Evolutionary conservation across 805 yeast species (phyloP).

Genomic region (Yamadazyma laniorum): DNA sequence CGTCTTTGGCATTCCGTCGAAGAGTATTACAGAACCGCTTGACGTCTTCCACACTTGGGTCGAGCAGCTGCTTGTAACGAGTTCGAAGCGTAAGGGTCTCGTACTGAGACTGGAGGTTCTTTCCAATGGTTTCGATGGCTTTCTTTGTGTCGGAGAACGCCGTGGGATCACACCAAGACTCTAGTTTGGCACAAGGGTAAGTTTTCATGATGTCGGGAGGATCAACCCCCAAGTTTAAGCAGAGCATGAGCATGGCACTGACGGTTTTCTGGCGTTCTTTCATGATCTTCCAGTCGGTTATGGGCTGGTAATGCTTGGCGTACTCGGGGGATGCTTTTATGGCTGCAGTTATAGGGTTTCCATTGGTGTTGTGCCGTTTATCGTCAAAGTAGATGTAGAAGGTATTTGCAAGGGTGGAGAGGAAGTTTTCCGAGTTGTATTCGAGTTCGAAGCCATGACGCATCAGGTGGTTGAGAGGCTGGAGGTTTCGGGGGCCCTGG

Average conservation of each 20-base stretch:
- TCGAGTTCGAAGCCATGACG: conserved; percentile 68
- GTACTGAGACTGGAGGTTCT: conserved; percentile 81
- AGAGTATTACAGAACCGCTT: conserved; percentile 87
- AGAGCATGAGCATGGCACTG: conserved; percentile 86
- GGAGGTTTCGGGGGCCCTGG: conserved; percentile 37
- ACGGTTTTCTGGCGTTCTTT: conserved; percentile 90
- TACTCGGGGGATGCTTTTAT: conserved; percentile 43
- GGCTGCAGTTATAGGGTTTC: conserved; percentile 66
- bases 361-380: conserved; percentile 88
- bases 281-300: conserved; percentile 87
- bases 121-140: conserved; percentile 89
- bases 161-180: conserved; percentile 92
- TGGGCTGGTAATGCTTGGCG: conserved; percentile 59
- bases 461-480: conserved; percentile 52
- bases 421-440: conserved; percentile 54
- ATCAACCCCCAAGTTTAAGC: conserved; percentile 91
- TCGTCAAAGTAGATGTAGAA: conserved; percentile 86
- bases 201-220: conserved; percentile 96
- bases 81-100: conserved; percentile 86
- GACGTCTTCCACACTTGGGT: conserved; percentile 94
- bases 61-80: conserved; percentile 84
- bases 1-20: conserved; percentile 89
- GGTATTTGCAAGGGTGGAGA: conserved; percentile 57
- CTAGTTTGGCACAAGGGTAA: conserved; percentile 86
- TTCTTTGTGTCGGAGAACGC: conserved; percentile 79